phyloP scores from a whole-genome alignment of 441 rosid species.

The Kokia cookei region DNA sequence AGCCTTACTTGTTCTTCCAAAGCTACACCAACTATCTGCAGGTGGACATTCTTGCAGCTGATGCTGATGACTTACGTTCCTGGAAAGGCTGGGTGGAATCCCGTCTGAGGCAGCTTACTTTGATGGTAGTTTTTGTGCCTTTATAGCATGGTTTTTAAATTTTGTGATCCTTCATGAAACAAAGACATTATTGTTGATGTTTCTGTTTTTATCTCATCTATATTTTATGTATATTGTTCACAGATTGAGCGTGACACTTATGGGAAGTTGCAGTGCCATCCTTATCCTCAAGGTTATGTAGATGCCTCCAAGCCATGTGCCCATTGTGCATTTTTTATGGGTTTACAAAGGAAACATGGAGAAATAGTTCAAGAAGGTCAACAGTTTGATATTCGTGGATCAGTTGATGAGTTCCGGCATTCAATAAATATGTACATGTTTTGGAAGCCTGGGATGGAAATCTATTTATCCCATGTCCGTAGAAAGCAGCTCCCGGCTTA shows the following conservation, averaged over 20 bases:
- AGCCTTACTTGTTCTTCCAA: conserved; percentile 60
- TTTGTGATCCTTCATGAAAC: not conserved
- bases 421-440: conserved; percentile 44
- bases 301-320: conserved; percentile 42
- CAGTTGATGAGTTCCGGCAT: conserved; percentile 51
- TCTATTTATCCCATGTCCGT: conserved; percentile 55
- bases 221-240: conserved; percentile 1
- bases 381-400: conserved; percentile 68
- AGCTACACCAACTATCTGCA: conserved; percentile 65
- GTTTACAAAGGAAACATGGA: conserved; percentile 65
- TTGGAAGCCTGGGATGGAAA: conserved; percentile 77
- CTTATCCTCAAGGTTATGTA: conserved; percentile 46
- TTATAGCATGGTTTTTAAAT: not conserved
- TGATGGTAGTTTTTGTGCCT: conserved; percentile 35
- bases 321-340: conserved; percentile 57
- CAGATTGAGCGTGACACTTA: conserved; percentile 70
- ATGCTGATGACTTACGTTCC: conserved; percentile 52
- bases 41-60: conserved; percentile 50
- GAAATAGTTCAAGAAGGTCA: conserved; percentile 51
- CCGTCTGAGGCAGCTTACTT: conserved; percentile 57
- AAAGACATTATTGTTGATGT: not conserved
- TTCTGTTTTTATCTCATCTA: not conserved
- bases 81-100: conserved; percentile 89
- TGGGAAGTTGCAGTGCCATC: conserved; percentile 72
- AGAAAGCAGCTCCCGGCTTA: conserved; percentile 54